phyloP scores from a whole-genome alignment of 2,329 filamentous ascomycete species.

The Calonectria pteridis region DNA sequence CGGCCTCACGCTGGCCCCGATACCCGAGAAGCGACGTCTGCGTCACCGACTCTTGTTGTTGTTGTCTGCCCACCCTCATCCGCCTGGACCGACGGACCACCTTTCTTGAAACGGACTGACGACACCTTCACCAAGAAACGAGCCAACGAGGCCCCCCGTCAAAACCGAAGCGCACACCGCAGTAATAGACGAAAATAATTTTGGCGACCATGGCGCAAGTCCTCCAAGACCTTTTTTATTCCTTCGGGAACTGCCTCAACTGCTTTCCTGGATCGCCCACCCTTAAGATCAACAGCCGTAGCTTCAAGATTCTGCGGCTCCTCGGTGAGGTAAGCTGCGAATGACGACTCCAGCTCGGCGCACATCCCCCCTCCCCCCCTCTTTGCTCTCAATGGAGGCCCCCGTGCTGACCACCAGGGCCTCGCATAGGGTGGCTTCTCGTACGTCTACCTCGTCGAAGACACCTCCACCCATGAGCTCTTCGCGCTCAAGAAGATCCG shows the following conservation, averaged over 20 bases:
- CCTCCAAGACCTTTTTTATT: slow-evolving; percentile 89
- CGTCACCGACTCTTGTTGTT: neutral
- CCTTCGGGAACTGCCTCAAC: slow-evolving; percentile 92
- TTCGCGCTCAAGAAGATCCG: slow-evolving; percentile 99
- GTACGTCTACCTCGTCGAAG: slow-evolving; percentile 98
- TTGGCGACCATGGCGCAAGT: slow-evolving; percentile 78
- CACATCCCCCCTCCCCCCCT: neutral
- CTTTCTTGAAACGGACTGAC: neutral
- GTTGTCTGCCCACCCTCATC: neutral
- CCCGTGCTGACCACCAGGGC: slow-evolving; percentile 10
- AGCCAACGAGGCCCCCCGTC: too few relatives aligned
- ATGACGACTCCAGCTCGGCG: neutral
- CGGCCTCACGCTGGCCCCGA: neutral
- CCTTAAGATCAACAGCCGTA: slow-evolving; percentile 93
- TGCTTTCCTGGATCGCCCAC: slow-evolving; percentile 96
- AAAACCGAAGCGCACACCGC: neutral
- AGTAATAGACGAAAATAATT: neutral
- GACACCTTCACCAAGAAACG: slow-evolving; percentile 6
- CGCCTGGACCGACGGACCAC: slow-evolving; percentile 4
- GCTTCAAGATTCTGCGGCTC: slow-evolving; percentile 94
- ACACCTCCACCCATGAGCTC: slow-evolving; percentile 83
- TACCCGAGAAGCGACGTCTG: neutral
- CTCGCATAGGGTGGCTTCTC: slow-evolving; percentile 86
- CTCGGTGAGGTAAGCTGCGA: slow-evolving; percentile 83
- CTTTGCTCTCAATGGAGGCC: neutral